phyloP scores from a whole-genome alignment of 192 early-diverging fungal genomes.

The Backusella parvicylindrica region DNA sequence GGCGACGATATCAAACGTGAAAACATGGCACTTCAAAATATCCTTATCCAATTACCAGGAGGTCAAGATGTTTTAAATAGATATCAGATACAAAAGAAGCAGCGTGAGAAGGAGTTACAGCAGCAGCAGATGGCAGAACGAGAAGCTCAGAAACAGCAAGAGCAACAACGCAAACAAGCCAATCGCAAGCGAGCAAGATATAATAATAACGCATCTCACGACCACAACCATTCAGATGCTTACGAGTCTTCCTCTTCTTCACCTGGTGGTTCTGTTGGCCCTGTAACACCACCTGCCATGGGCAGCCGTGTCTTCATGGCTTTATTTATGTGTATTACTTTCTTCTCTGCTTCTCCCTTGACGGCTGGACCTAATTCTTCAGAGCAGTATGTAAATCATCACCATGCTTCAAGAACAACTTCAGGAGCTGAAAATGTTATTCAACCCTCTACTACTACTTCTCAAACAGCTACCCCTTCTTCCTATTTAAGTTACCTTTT shows the following conservation, averaged over 20 bases:
- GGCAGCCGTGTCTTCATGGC: conserved; percentile 51
- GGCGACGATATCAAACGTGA: conserved; percentile 42
- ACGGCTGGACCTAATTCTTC: conserved; percentile 19
- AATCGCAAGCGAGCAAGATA: conserved; percentile 8
- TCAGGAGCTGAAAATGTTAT: not conserved
- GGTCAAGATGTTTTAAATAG: conserved; percentile 34
- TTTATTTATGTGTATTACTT: conserved; percentile 54
- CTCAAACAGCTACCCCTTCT: not conserved
- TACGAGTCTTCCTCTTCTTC: conserved; percentile 24
- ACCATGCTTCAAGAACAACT: conserved; percentile 26
- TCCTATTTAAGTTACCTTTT: conserved; percentile 6
- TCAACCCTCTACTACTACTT: not conserved
- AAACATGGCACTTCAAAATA: conserved; percentile 38
- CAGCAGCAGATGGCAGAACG: conserved; percentile 5
- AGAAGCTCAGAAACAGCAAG: conserved; percentile 5
- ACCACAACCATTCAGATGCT: not conserved
- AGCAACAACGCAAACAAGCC: conserved; percentile 8
- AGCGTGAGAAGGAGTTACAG: not conserved
- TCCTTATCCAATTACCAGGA: conserved; percentile 45
- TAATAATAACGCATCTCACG: not conserved
- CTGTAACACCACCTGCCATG: conserved; percentile 30
- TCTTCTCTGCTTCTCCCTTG: conserved; percentile 43
- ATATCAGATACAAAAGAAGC: conserved; percentile 14
- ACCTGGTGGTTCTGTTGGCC: conserved; percentile 4
- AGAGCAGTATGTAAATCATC: conserved; percentile 24